Conservation (phyloP, 2,329 filamentous ascomycete species). For the Alternaria conjuncta region DNA sequence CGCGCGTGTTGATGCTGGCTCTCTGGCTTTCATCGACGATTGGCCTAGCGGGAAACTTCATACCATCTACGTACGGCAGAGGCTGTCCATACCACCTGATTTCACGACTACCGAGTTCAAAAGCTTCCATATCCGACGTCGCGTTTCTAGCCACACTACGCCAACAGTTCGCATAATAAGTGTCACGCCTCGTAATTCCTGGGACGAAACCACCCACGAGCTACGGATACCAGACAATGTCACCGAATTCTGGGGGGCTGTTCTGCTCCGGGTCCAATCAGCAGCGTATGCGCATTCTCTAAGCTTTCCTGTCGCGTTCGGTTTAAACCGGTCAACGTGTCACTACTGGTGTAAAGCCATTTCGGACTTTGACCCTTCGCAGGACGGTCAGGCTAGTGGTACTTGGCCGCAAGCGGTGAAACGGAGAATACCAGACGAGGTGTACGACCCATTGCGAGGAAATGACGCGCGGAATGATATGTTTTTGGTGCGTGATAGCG, state of each 20-base stretch:
- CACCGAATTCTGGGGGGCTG: conserved; percentile 17
- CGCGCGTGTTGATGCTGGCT: conserved; percentile 50
- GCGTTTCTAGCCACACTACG: conserved; percentile 17
- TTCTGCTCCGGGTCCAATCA: conserved; percentile 26
- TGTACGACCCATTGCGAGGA: conserved; percentile 20
- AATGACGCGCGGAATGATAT: conserved; percentile 28
- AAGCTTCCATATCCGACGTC: conserved; percentile 27
- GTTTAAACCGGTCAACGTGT: conserved; percentile 24
- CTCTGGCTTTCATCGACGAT: conserved; percentile 59
- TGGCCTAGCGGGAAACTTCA: conserved; percentile 34
- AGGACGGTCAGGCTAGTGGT: conserved; percentile 1
- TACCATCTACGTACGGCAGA: conserved; percentile 33
- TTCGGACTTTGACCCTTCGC: conserved; percentile 13
- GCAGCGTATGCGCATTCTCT: conserved; percentile 22
- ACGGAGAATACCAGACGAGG: conserved; percentile 19
- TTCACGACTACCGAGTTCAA: conserved; percentile 29
- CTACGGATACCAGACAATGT: conserved; percentile 20
- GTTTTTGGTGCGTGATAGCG: conserved; percentile 22
- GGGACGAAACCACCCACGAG: conserved; percentile 22
- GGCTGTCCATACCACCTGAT: conserved; percentile 25
- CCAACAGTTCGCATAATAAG: conserved; percentile 27
- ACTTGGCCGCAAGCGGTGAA: conserved; percentile 23
- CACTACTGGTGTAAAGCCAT: conserved; percentile 36
- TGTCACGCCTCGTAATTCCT: conserved; percentile 21
- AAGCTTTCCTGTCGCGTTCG: conserved; percentile 28